A percentile compares a stretch with the other conserved stretches of the same genome.
phyloP scores from a whole-genome alignment of 1,284 basidiomycete species.

The Porodaedalea pini region DNA sequence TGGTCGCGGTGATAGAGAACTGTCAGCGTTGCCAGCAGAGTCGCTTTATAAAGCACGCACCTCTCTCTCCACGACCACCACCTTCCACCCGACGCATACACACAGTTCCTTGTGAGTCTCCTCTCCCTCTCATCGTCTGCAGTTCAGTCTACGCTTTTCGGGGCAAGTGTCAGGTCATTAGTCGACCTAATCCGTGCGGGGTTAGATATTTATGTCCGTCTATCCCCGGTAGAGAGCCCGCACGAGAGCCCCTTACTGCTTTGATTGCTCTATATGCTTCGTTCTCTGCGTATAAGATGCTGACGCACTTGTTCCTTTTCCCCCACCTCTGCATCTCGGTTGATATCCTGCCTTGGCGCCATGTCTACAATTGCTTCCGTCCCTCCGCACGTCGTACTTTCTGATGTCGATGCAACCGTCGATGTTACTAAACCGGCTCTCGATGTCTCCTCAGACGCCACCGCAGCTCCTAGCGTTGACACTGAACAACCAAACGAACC shows the following conservation, averaged over 20 bases:
- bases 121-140: too few relatives aligned
- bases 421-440: neutral
- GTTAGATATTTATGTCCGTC: neutral
- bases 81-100: neutral
- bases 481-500: neutral
- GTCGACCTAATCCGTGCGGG: neutral
- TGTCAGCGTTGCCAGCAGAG: slow-evolving; percentile 1
- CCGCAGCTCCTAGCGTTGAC: neutral
- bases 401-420: neutral
- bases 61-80: neutral
- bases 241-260: neutral
- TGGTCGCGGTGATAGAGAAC: neutral
- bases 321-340: neutral
- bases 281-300: neutral
- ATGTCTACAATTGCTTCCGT: slow-evolving; percentile 4
- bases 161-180: neutral
- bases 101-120: too few relatives aligned
- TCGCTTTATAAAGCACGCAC: neutral
- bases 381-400: neutral
- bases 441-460: neutral
- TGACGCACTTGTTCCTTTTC: neutral
- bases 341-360: neutral
- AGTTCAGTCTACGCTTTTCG: neutral
- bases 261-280: neutral
- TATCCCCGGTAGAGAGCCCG: neutral